These are phyloP conservation scores for Aspergillus saccharolyticus DNA, from an alignment of 495 filamentous ascomycete species.

Conservation along the genomic window DNA sequence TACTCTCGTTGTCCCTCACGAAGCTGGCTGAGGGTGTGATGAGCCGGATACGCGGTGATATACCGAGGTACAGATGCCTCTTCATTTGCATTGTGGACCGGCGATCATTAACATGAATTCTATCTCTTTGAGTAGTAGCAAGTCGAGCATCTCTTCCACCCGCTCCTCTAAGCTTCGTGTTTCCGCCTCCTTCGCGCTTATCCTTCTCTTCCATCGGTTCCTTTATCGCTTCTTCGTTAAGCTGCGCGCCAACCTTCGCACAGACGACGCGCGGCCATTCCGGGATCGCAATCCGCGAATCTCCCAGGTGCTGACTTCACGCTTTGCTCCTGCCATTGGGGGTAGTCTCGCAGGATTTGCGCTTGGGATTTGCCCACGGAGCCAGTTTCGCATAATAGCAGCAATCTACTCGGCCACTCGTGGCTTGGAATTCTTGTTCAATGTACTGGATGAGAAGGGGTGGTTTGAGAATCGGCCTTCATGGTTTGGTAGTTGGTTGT, in stretches of 20 bases:
- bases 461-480: slow-evolving; percentile 68
- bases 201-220: slow-evolving; percentile 81
- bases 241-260: slow-evolving; percentile 70
- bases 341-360: slow-evolving; percentile 80
- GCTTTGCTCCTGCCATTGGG: slow-evolving; percentile 79
- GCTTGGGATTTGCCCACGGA: slow-evolving; percentile 70
- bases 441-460: slow-evolving; percentile 72
- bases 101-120: slow-evolving; percentile 2
- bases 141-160: slow-evolving; percentile 49
- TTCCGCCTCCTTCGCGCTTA: slow-evolving; percentile 72
- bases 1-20: slow-evolving; percentile 62
- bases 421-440: slow-evolving; percentile 82
- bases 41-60: slow-evolving; percentile 39
- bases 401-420: slow-evolving; percentile 74
- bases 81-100: neutral
- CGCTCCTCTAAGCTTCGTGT: slow-evolving; percentile 70
- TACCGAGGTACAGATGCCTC: slow-evolving; percentile 22
- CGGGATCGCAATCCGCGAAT: slow-evolving; percentile 75
- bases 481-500: slow-evolving; percentile 97
- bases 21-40: slow-evolving; percentile 61
- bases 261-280: slow-evolving; percentile 69
- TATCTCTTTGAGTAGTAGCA: slow-evolving; percentile 25
- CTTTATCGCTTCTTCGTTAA: slow-evolving; percentile 86
- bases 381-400: slow-evolving; percentile 72
- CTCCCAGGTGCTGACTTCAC: slow-evolving; percentile 67